These are phyloP conservation scores for Corynespora cassiicola DNA, from an alignment of 2,329 filamentous ascomycete genomes.

Conservation along the genomic window DNA sequence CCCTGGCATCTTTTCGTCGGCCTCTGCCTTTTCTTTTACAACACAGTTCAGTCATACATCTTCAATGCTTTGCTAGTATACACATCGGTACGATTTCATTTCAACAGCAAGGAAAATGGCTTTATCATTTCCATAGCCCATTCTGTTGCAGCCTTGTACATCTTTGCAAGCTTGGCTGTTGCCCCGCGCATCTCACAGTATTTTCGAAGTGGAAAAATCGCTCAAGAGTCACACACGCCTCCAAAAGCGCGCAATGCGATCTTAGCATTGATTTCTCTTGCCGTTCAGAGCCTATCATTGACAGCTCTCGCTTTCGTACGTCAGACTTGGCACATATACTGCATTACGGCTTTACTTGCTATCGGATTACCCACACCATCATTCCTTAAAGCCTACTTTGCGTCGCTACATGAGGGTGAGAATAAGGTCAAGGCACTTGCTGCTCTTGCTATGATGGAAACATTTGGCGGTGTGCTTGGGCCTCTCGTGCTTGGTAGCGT, in stretches of 20 bases:
- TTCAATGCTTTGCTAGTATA: conserved; percentile 13
- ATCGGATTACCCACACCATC: conserved; percentile 9
- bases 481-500: conserved; percentile 10
- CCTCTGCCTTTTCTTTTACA: conserved; percentile 10
- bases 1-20: conserved; percentile 4
- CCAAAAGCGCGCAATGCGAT: not conserved
- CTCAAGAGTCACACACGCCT: not conserved
- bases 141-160: conserved; percentile 8
- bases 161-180: conserved; percentile 7
- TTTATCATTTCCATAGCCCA: conserved; percentile 16
- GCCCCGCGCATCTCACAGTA: not conserved
- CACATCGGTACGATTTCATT: conserved; percentile 11
- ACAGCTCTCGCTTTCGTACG: conserved; percentile 1
- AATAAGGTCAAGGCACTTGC: conserved; percentile 7
- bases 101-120: conserved; percentile 14
- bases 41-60: conserved; percentile 16
- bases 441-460: conserved; percentile 13
- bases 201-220: not conserved
- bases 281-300: conserved; percentile 5
- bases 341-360: conserved; percentile 2
- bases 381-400: conserved; percentile 12
- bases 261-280: conserved; percentile 2
- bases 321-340: conserved; percentile 9
- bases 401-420: not conserved
- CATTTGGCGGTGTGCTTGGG: conserved; percentile 8